phyloP scores from a whole-genome alignment of 176 grass and related monocot species.

The Cenchrus purpureus region DNA sequence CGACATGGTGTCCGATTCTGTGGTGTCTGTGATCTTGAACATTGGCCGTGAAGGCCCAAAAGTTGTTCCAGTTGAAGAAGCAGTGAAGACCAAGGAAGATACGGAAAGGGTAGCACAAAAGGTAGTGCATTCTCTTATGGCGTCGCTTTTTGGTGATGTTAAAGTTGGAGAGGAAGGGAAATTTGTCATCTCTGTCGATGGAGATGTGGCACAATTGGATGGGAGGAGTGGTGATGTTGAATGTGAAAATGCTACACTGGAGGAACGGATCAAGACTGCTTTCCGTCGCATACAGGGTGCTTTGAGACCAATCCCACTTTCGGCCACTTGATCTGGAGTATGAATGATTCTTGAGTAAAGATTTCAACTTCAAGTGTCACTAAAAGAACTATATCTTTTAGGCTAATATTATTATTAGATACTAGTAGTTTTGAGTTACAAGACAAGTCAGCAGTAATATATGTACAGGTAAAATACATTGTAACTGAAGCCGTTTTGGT shows the following conservation, averaged over 20 bases:
- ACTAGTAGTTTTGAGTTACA: too few relatives aligned
- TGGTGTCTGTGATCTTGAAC: slow-evolving; percentile 89
- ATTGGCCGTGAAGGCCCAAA: slow-evolving; percentile 79
- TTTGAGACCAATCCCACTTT: slow-evolving; percentile 71
- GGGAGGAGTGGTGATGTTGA: slow-evolving; percentile 78
- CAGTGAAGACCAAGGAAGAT: slow-evolving; percentile 65
- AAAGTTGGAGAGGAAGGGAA: slow-evolving; percentile 83
- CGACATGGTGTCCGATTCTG: slow-evolving; percentile 96
- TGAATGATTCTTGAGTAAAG: too few relatives aligned
- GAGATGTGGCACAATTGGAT: slow-evolving; percentile 64
- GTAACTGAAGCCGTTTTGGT: too few relatives aligned
- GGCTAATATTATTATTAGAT: too few relatives aligned
- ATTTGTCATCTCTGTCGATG: slow-evolving; percentile 70
- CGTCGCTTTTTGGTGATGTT: slow-evolving; percentile 78
- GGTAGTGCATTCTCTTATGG: slow-evolving; percentile 75
- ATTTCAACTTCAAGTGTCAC: too few relatives aligned
- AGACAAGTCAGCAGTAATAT: too few relatives aligned
- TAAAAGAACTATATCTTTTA: too few relatives aligned
- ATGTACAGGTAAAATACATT: too few relatives aligned
- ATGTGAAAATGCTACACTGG: slow-evolving; percentile 60
- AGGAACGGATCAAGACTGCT: slow-evolving; percentile 73
- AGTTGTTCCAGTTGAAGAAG: slow-evolving; percentile 59
- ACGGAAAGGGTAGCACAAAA: slow-evolving; percentile 70
- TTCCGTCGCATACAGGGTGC: slow-evolving; percentile 74
- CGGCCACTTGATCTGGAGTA: slow-evolving; percentile 48